Evolutionary conservation across 1,284 basidiomycete genomes (phyloP), one percentile per base, ranked within the genome.

Genomic region (Ganoderma lingzhi): DNA sequence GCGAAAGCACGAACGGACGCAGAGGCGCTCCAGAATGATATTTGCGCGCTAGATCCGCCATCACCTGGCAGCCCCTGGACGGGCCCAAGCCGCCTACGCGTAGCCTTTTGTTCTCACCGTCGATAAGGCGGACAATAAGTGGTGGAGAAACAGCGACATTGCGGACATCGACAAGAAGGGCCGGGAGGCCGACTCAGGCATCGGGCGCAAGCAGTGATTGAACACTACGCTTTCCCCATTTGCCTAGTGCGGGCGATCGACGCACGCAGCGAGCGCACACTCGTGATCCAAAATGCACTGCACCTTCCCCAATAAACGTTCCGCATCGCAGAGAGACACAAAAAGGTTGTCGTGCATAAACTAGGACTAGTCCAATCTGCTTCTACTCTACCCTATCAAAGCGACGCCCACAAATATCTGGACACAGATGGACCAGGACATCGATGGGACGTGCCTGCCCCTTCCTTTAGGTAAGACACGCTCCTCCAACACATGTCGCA

Each of bases 11-110:
- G 41, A n/a, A 6, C 28, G 42, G 45, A 19, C 62, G 62, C 10
- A 9, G 1, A 51, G 44, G 35, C 45, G 44, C 45, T 30, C 32
- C 42, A 28, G 23, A 30, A 39, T 51, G 51, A 32, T 53, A 62
- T 59, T 41, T 28, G 66, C 66, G 66, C 66, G 66, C 66, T 59
- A 67, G 59, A 51, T 42, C 28, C 59, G 59, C 48, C 62, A n/a
- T 53, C 62, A 48, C 48, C 17, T 37, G 44, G 30, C 28, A 45
- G 15, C 44, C 62, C 48, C 15, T 44, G 30, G 23, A 6, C 28
- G 35, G 45, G 32, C 60, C 60, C 12, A 35, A 63, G 66, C 66
- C 55, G 55, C 66, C 44, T 32, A 51, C 28, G 48, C 15, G 6
- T 15, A 30, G 17, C 23, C 53, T 58, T 66, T 67, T 67, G 55